Evolutionary conservation across 2,329 filamentous ascomycete genomes (phyloP), one percentile per base, ranked within the genome.

Genomic region (Diaporthe capsici): DNA sequence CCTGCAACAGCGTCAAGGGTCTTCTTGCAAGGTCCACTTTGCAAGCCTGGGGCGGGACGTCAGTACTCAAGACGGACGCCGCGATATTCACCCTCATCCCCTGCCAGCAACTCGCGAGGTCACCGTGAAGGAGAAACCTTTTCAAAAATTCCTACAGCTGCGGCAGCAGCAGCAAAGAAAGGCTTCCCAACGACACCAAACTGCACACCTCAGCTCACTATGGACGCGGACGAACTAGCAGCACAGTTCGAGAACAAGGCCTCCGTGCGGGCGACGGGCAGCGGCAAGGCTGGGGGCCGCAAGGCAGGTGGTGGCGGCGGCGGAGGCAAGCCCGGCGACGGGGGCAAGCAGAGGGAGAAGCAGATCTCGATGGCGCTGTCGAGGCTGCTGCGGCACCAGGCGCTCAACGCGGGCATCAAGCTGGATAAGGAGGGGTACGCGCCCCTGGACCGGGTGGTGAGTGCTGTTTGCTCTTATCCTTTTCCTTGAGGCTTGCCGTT

Each of bases 371-470:
- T 86, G 78, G 88, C 89, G 15, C 82, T 92, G 60, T 91, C 89
- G 22, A 84, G 81, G 77, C 83, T 92, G 65, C 81, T 92, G 76
- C 82, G 90, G 44, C 90, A 92, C 77, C 89, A 91, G 83, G 90
- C 90, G 12, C 83, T 84, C 70, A 88, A 87, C 53, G 91, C 88
- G 28, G 90, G 91, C 5, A 86, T 93, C 63, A 79, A 82, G 79
- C 86, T 93, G 10, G 91, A 93, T 80, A 83, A 79, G 1, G 90
- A 91, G 80, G 92, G 92, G 0, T 93, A 86, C 81, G 91, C 90
- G 57, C 84, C 86, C 60, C 82, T 93, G 74, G 88, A 91, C 78
- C 83, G 85, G 75, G 91, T 93, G 81, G 90, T 92, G 81, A 88
- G 90, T 88, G 68, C 72, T 28, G 71, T 72, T 71, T 12, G 51